Base-by-base conservation (phyloP, 2,329 filamentous ascomycete species). In the Fusarium temperatum region DNA sequence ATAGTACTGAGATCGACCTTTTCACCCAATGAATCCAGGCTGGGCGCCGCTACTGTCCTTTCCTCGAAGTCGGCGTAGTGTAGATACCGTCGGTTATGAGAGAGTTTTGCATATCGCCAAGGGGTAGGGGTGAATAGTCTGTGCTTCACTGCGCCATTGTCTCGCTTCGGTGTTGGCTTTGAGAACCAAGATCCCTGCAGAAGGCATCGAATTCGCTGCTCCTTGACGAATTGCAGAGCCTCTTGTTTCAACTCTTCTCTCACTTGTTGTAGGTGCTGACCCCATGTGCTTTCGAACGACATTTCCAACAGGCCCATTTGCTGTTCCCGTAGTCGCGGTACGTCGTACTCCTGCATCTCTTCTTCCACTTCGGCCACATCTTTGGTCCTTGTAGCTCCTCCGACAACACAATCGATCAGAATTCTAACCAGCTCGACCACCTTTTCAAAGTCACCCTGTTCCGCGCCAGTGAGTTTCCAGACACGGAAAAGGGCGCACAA, bases 261-360 rank as follows among this genome's bases (percentile, higher is more conserved):
- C n/a, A 98, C 94, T 83, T 96, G 94, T 73, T 90, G 90, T 35
- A 99, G 87, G 82, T 98, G 95, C 71, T 93, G 90, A 18, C 95
- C 95, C 96, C 96, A 99, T 55, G 93, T 93, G 80, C 97, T 94
- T 81, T 98, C 96, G 79, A 98, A 98, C 0, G 94, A 94, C 73
- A 96, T 86, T 80, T 97, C 94, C 9, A 98, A 86, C 17, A 98
- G 87, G 76, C 97, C 93, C 95, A 98, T 98, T 82, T 99, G 96
- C 62, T 98, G 86, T 79, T 95, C 91, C 58, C 96, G 90, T 62
- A 98, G 86, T 44, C 91, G 89, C 50, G 88, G 86, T 76, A 95
- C 93, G 75, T 98, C 95, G 80, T 94, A 96, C 76, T 95, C 93
- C 12, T 90, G 88, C 66, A 99, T 87, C 70, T 98, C 95, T 75